Base-by-base conservation (phyloP, 768 basidiomycete species). In the Naganishia antarctica region DNA sequence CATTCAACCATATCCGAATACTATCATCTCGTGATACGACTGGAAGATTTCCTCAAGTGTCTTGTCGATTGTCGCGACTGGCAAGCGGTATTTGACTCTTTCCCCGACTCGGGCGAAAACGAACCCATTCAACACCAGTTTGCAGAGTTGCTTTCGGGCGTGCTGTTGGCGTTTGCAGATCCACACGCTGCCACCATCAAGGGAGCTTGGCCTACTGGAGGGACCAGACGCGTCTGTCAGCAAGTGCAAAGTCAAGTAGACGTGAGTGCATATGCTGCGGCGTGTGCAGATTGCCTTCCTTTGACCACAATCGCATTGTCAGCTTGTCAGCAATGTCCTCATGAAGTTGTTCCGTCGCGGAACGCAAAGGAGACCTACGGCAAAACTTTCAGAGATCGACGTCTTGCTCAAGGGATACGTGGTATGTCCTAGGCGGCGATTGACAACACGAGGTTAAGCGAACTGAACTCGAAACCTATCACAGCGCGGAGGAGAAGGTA, bases 1-100 rank as follows among this genome's bases (percentile, higher is more conserved):
- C 65, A 66, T 47, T 49, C 65, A 1, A 75, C 76, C n/a, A 69
- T 77, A 1, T 77, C 74, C 21, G 71, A 71, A 13, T 74, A 74
- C 61, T 73, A 73, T 50, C 47, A 69, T 26, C 53, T 60, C 3
- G 28, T 73, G 15, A 37, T 70, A n/a, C 69, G 67, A 3, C 69
- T 75, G 16, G 47, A 60, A n/a, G 50, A 63, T 44, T 65, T 66
- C 50, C 62, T 73, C 25, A 40, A 32, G 8, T 46, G 48, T 43
- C 21, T 40, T 0, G 9, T 67, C n/a, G 49, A 11, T 13, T 32
- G 41, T n/a, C 28, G 28, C 18, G 28, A 26, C 8, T n/a, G 61
- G 66, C 29, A 26, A 21, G 41, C 28, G 40, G 37, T 51, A 4
- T 53, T 53, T 29, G 26, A 32, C 31, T 11, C 23, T 26, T 6